Evolutionary conservation across 163 green algal genomes (phyloP).

Genomic region (Scenedesmus sp.): DNA sequence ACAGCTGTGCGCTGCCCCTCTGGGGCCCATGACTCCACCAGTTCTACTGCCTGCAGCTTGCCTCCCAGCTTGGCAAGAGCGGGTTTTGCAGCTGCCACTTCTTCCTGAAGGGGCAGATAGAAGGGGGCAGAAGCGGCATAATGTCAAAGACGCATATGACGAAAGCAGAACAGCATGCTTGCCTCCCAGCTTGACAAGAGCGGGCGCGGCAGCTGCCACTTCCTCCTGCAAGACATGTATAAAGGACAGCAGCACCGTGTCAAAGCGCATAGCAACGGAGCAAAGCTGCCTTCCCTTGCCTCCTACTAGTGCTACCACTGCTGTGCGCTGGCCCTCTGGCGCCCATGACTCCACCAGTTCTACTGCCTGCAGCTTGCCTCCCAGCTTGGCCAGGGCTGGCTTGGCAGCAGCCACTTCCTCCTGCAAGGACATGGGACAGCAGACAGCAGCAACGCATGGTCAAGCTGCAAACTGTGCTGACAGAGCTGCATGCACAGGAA

Average conservation of each 20-base stretch:
- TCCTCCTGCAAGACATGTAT: slow-evolving; percentile 63
- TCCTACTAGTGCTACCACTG: slow-evolving; percentile 78
- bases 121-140: not conserved
- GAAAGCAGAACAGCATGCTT: slow-evolving; percentile 69
- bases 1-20: slow-evolving; percentile 78
- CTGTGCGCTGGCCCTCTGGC: slow-evolving; percentile 72
- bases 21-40: slow-evolving; percentile 63
- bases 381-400: slow-evolving; percentile 72
- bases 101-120: slow-evolving; percentile 58
- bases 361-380: slow-evolving; percentile 65
- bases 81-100: slow-evolving; percentile 68
- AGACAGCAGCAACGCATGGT: not conserved
- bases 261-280: no score
- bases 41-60: slow-evolving; percentile 59
- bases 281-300: no score
- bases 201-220: slow-evolving; percentile 64
- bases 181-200: slow-evolving; percentile 75
- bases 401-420: slow-evolving; percentile 72
- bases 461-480: not conserved
- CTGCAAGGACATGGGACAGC: slow-evolving; percentile 52
- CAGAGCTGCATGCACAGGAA: not conserved
- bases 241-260: no score
- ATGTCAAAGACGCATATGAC: slow-evolving; percentile 26
- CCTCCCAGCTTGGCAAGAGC: slow-evolving; percentile 79
- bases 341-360: slow-evolving; percentile 67